A percentile compares a stretch with the other conserved stretches of the same genome.
phyloP scores from a whole-genome alignment of 345 rosid genomes.

The Sisymbrium altissimum region DNA sequence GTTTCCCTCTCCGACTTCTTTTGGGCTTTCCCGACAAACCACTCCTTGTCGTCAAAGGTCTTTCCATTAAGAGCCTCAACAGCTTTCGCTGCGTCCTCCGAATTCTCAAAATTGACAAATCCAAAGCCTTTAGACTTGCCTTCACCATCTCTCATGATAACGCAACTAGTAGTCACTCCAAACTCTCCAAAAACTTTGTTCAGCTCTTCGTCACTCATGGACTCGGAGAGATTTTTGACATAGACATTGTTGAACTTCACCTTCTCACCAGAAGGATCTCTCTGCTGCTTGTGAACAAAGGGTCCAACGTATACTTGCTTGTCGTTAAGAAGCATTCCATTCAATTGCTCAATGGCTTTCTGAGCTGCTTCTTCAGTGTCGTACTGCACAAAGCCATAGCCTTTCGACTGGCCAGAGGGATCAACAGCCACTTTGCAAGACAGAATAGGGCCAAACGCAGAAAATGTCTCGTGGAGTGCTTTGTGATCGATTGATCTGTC shows the following conservation, averaged over 20 bases:
- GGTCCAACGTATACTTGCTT: constrained; percentile 93
- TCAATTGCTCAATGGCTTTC: constrained; percentile 69
- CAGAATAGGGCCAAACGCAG: constrained; percentile 76
- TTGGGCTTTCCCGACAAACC: constrained; percentile 95
- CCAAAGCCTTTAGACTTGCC: constrained; percentile 97
- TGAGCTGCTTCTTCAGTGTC: constrained; percentile 80
- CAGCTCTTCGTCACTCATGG: constrained; percentile 66
- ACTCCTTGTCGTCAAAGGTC: constrained; percentile 79
- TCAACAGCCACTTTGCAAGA: constrained; percentile 92
- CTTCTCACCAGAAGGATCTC: constrained; percentile 49
- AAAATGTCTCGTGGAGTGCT: constrained; percentile 83
- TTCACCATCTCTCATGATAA: constrained; percentile 81
- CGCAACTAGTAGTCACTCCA: constrained; percentile 72
- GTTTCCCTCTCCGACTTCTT: constrained; percentile 83
- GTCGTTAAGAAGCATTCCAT: constrained; percentile 92
- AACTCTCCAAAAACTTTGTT: constrained; percentile 66
- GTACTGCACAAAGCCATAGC: constrained; percentile 92
- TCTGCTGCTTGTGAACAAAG: constrained; percentile 83
- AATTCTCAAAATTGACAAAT: constrained; percentile 79
- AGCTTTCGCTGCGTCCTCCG: constrained; percentile 77
- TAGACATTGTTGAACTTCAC: constrained; percentile 73
- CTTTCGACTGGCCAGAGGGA: constrained; percentile 77
- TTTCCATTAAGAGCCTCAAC: constrained; percentile 83
- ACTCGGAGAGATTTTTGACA: constrained; percentile 76
- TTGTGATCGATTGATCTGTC: constrained; percentile 92